Conservation (phyloP, 2,329 filamentous ascomycete genomes). For the Xylariaceae sp. region DNA sequence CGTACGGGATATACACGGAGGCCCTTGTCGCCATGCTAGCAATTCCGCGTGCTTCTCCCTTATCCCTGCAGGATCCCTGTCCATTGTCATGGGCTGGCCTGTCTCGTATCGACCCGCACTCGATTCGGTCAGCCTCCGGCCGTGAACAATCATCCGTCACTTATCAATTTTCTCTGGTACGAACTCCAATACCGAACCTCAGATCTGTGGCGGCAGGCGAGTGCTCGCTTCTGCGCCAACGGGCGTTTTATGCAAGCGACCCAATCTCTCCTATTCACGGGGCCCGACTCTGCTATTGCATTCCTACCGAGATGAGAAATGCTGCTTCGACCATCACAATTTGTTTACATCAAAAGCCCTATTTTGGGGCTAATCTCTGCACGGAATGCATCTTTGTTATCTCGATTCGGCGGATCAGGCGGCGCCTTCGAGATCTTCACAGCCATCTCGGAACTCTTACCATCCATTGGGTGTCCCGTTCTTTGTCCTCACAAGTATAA, state of each 20-base stretch:
- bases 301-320: neutral
- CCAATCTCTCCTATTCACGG: neutral
- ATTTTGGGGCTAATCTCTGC: neutral
- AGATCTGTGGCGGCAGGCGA: neutral
- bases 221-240: neutral
- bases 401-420: neutral
- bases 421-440: neutral
- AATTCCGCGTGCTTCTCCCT: neutral
- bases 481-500: no score
- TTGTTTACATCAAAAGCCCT: neutral
- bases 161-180: neutral
- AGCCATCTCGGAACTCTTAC: neutral
- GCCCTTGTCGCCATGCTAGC: slow-evolving; percentile 17
- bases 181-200: neutral
- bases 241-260: neutral
- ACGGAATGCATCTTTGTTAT: neutral
- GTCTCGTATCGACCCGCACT: slow-evolving; percentile 24
- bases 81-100: neutral
- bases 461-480: neutral
- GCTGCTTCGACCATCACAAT: neutral
- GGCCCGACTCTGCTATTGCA: neutral
- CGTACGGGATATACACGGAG: neutral
- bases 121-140: slow-evolving; percentile 17
- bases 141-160: neutral
- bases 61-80: neutral